Percentiles rank a stretch among this genome's conserved stretches.
phyloP scores from a whole-genome alignment of 2,329 filamentous ascomycete species.

The Shiraia bambusicola region DNA sequence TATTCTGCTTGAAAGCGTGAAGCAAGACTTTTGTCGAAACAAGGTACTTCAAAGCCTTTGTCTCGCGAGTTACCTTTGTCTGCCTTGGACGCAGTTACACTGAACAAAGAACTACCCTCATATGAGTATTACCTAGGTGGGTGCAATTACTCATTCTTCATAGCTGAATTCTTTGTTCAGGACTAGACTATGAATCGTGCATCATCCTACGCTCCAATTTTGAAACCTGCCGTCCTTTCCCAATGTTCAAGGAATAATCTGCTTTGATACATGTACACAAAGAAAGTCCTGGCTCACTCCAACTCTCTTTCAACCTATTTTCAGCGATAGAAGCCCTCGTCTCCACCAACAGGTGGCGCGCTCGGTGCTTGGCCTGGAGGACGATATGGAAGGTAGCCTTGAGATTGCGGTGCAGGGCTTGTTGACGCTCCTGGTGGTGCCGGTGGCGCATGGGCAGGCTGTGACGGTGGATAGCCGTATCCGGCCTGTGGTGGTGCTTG shows the following conservation, averaged over 20 bases:
- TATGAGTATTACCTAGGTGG: no score
- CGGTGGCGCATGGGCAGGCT: slow-evolving; percentile 37
- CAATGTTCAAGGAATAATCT: background rate
- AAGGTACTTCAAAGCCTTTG: no score
- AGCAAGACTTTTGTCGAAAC: no score
- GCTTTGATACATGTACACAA: background rate
- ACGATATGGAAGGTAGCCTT: slow-evolving; percentile 36
- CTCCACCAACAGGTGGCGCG: slow-evolving; percentile 33
- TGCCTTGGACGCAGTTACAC: no score
- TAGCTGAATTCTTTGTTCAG: background rate
- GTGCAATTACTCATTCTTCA: no score
- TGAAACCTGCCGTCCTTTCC: no score
- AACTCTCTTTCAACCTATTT: slow-evolving; percentile 1
- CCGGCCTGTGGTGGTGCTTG: slow-evolving; percentile 29
- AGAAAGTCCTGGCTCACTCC: background rate
- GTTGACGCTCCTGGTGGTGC: slow-evolving; percentile 26
- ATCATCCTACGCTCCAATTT: background rate
- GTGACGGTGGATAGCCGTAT: slow-evolving; percentile 36
- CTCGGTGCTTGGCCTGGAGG: slow-evolving; percentile 37
- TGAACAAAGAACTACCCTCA: no score
- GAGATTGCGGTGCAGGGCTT: slow-evolving; percentile 27
- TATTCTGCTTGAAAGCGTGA: no score
- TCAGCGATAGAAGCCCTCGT: slow-evolving; percentile 37
- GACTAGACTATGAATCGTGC: background rate
- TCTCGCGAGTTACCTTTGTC: no score